phyloP scores from a whole-genome alignment of 306 rosid genomes.

The Rosa multiflora region DNA sequence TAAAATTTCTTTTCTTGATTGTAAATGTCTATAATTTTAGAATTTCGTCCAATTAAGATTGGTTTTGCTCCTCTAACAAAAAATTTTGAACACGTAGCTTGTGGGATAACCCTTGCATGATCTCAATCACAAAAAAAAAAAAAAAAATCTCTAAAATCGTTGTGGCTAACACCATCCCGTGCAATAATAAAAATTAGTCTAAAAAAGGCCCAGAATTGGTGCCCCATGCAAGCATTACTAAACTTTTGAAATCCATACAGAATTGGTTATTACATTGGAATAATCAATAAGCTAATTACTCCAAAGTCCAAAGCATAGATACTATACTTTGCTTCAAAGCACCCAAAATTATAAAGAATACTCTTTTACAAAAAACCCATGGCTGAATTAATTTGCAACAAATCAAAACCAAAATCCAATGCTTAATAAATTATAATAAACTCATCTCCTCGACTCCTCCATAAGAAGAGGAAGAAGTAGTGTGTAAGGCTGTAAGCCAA shows the following conservation, averaged over 20 bases:
- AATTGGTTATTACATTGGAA: not conserved
- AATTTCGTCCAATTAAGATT: not conserved
- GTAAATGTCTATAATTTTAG: not conserved
- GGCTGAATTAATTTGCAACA: conserved; percentile 13
- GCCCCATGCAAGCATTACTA: not conserved
- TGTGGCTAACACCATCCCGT: too few species aligned
- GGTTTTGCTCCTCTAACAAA: not conserved
- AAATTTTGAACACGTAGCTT: not conserved
- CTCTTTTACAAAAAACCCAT: conserved; percentile 1
- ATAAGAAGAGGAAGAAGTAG: conserved; percentile 24
- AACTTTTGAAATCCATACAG: not conserved
- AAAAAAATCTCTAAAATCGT: not conserved
- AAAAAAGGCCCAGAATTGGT: not conserved
- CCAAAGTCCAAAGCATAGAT: conserved; percentile 23
- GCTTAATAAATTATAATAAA: not conserved
- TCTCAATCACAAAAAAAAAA: not conserved
- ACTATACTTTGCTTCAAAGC: conserved; percentile 73
- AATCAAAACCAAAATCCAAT: conserved; percentile 23
- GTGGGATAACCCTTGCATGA: not conserved
- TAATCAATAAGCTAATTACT: not conserved
- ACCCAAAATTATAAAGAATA: conserved; percentile 18
- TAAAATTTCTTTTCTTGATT: too few species aligned
- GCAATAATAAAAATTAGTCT: not conserved
- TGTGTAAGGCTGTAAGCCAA: conserved; percentile 48
- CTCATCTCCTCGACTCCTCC: conserved; percentile 18